Base-by-base conservation (phyloP, 2,329 filamentous ascomycete genomes). In the Ambrosiella beaveri region DNA sequence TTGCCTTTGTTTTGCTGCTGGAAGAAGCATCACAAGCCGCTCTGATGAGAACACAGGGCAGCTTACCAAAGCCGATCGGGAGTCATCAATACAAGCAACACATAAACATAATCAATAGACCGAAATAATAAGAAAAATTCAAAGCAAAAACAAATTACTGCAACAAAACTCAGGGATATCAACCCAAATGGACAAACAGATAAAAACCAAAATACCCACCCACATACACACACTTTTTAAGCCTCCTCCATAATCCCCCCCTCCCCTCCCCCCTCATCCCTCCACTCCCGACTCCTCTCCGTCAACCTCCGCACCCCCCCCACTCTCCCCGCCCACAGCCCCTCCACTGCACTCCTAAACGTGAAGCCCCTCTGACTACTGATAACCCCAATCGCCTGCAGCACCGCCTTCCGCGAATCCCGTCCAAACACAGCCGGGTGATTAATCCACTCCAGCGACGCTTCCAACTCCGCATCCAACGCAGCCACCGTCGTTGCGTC, bases 361-460 rank as follows among this genome's bases (percentile, higher is more conserved):
- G 93, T 97, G 68, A 91, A 95, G 9, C 86, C 90, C 52, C 93
- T 80, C 71, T 98, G 93, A 6, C 87, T 94, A 66, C 87, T 93
- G 64, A 98, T 96, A 62, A 97, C 90, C 6, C 93, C 91, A 63
- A 98, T 97, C 13, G 90, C 88, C 69, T 98, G 93, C 27, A 98
- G 76, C 1, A 98, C 90, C 3, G 91, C 88, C 73, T 98, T 98
- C 65, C 93, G 84, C 59, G 87, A 93, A 68, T 98, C 93, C 41
- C 93, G 82, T 7, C 86, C 85, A 68, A 98, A 98, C 1, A 97
- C 88, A 1, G 90, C 90, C 1, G 93, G 93, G 66, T 98, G 93
- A 67, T 86, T 89, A 70, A 98, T 97, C 93, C 93, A 98, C 71
- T 98, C 93, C 13, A 98, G 74, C 55, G 86, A 88, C 39, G 86